These are phyloP conservation scores for Chlamydomonas eustigma DNA, from an alignment of 139 green algal genomes.

Conservation along the genomic window DNA sequence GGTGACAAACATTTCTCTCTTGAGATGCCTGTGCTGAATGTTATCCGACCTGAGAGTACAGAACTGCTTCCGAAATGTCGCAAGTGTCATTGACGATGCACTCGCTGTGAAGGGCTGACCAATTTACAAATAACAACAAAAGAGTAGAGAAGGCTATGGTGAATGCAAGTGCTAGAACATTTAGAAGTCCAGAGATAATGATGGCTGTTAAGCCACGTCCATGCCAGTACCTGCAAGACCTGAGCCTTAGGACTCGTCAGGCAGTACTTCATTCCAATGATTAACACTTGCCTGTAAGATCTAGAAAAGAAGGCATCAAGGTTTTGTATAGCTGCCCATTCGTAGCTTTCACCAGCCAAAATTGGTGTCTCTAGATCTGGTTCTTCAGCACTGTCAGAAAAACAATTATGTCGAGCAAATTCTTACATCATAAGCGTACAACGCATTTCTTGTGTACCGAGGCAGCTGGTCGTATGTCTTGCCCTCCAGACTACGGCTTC, in stretches of 20 bases:
- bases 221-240: slow-evolving; percentile 26
- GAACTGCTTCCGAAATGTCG: slow-evolving; percentile 54
- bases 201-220: slow-evolving; percentile 71
- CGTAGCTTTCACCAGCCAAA: slow-evolving; percentile 51
- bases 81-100: slow-evolving; percentile 51
- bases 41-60: background rate
- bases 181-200: slow-evolving; percentile 40
- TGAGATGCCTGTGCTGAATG: no score
- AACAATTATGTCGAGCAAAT: no score
- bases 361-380: slow-evolving; percentile 20
- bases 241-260: background rate
- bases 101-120: slow-evolving; percentile 51
- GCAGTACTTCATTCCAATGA: background rate
- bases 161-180: slow-evolving; percentile 50
- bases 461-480: no score
- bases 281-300: slow-evolving; percentile 74
- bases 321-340: slow-evolving; percentile 71
- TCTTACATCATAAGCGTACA: no score
- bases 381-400: no score
- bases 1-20: no score
- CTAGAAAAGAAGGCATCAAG: slow-evolving; percentile 80
- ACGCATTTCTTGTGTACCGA: no score
- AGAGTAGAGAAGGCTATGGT: slow-evolving; percentile 80
- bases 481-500: no score
- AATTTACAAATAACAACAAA: slow-evolving; percentile 87